Evolutionary conservation across 2,329 filamentous ascomycete species (phyloP), one percentile per base, ranked within the genome.

Genomic region (Talaromyces sp.): DNA sequence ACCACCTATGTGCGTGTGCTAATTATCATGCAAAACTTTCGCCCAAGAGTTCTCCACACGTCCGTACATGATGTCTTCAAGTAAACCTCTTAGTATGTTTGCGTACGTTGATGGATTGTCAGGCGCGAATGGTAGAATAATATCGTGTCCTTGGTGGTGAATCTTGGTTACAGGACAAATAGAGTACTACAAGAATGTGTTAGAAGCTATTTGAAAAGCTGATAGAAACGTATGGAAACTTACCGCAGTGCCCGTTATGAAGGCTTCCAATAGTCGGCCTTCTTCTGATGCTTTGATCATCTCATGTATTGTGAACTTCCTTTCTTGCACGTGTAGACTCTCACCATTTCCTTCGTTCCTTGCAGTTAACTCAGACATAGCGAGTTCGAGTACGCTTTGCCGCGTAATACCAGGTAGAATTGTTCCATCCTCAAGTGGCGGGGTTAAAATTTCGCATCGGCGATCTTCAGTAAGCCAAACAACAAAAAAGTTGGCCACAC

Each of bases 361-460:
- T 52, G 71, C 66, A 1, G 78, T 76, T 11, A 96, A 79, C 8
- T 89, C 83, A 75, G 88, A 83, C 27, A 86, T 83, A 0, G 87
- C 89, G 22, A 96, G 82, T 69, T 94, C 88, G 41, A 97, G 77
- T 22, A 93, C 87, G 71, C 90, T 93, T 62, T 90, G 84, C 61
- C 93, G 84, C n/a, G 93, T 97, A 11, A 97, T 89, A 68, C 93
- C 93, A 68, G 94, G 90, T 3, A 97, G 84, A 70, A 97, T 96
- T 67, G 97, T 84, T 73, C 90, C 87, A 73, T 92, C 91, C 65
- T 90, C 90, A 50, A 97, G 80, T 9, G 92, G 91, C 2, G 93
- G 92, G 2, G 93, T 97, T 64, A 97, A 83, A 37, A 97, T 83
- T 81, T 95, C 84, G 27, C 85, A 73, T 71, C 82, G 85, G 8